Conservation (phyloP, 495 filamentous ascomycete genomes). For the Tuber melanosporum region DNA sequence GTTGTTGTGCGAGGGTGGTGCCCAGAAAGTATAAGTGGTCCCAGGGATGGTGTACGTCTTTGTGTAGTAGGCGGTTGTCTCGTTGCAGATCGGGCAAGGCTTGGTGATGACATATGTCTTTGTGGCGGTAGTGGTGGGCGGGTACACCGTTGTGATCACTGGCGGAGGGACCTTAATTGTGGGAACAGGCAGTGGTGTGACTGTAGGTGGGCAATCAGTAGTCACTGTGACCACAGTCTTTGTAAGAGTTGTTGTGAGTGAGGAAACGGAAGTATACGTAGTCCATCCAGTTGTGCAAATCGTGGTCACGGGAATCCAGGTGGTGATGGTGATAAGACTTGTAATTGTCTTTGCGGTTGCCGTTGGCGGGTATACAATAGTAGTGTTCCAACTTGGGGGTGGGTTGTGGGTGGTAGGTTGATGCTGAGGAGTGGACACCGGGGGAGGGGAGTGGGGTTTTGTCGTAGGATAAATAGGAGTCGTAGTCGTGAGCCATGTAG, state of each 20-base stretch:
- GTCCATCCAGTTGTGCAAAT: constrained; percentile 12
- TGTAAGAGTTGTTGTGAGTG: constrained; percentile 21
- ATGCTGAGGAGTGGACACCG: neutral
- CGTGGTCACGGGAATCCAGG: constrained; percentile 22
- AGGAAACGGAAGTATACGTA: constrained; percentile 20
- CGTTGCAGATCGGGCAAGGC: constrained; percentile 16
- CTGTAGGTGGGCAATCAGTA: neutral
- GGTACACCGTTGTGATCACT: constrained; percentile 7
- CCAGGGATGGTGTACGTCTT: constrained; percentile 19
- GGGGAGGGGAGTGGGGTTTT: neutral
- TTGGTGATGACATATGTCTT: constrained; percentile 31
- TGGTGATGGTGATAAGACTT: constrained; percentile 19
- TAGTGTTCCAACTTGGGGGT: neutral
- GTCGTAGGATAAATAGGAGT: neutral
- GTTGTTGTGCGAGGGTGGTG: neutral
- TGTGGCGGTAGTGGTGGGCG: constrained; percentile 24
- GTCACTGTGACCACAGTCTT: constrained; percentile 13
- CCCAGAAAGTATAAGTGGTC: neutral
- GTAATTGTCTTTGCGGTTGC: constrained; percentile 14
- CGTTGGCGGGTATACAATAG: constrained; percentile 11
- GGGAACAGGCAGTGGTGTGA: constrained; percentile 9
- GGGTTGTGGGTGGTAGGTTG: neutral
- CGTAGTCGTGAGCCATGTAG: constrained; percentile 12
- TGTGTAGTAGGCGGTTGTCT: constrained; percentile 31
- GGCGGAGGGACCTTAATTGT: constrained; percentile 1